phyloP scores from a whole-genome alignment of 1,139 yeast species.

The Protomyces pachydermus region DNA sequence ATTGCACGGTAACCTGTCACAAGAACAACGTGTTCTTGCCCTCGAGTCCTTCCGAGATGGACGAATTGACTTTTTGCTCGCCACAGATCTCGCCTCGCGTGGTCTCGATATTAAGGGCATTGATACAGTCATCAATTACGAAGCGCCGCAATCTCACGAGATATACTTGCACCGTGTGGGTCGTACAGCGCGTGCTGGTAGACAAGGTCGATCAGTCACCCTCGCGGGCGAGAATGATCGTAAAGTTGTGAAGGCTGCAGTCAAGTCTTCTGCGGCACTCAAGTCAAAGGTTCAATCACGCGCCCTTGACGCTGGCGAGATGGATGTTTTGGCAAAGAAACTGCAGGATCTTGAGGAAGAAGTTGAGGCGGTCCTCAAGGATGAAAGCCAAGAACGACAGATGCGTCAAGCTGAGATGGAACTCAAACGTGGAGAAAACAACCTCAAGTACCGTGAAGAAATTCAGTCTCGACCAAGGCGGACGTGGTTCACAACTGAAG shows the following conservation, averaged over 20 bases:
- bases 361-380: conserved; percentile 72
- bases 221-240: conserved; percentile 94
- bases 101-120: conserved; percentile 98
- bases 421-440: conserved; percentile 73
- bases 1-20: conserved; percentile 88
- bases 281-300: conserved; percentile 62
- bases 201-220: conserved; percentile 87
- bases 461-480: conserved; percentile 86
- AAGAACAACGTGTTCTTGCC: conserved; percentile 86
- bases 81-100: conserved; percentile 98
- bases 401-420: conserved; percentile 71
- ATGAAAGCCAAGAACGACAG: conserved; percentile 85
- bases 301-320: conserved; percentile 77
- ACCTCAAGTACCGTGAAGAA: conserved; percentile 73
- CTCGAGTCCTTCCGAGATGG: conserved; percentile 76
- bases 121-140: conserved; percentile 87
- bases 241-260: conserved; percentile 79
- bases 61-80: conserved; percentile 77
- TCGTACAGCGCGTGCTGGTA: conserved; percentile 98
- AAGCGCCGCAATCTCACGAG: conserved; percentile 90
- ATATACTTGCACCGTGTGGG: conserved; percentile 95
- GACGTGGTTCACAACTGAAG: conserved; percentile 88
- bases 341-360: conserved; percentile 56
- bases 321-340: conserved; percentile 59
- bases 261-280: conserved; percentile 54